Percentiles rank a stretch among this genome's conserved stretches.
These are phyloP conservation scores for Pythium apleroticum DNA, from an alignment of 352 stramenopile genomes.

Conservation along the genomic window DNA sequence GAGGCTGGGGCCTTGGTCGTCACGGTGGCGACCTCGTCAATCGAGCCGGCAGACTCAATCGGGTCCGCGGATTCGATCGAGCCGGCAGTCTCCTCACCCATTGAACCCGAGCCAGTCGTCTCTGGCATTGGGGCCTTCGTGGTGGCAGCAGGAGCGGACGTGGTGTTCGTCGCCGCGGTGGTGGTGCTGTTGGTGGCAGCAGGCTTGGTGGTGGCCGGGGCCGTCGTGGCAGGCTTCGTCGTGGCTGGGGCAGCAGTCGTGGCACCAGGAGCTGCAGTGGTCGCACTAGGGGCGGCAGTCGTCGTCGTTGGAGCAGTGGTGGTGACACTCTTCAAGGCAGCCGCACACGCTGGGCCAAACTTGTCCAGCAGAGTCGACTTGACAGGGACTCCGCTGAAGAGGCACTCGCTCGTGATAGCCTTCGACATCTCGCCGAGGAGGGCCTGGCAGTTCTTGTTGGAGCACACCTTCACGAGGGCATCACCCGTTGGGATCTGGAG, in stretches of 20 bases:
- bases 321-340: neutral
- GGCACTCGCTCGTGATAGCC: conserved; percentile 13
- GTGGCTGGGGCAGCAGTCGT: neutral
- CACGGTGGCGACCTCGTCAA: neutral
- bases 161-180: neutral
- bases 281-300: conserved; percentile 6
- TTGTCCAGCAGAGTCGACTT: conserved; percentile 11
- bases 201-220: too few relatives aligned
- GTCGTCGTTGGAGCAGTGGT: conserved; percentile 1
- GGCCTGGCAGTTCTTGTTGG: conserved; percentile 21
- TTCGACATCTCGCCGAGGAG: conserved; percentile 19
- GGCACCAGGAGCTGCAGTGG: neutral
- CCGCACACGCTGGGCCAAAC: conserved; percentile 1
- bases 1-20: neutral
- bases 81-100: neutral
- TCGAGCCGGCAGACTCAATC: neutral
- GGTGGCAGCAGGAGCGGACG: neutral
- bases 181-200: too few relatives aligned
- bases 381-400: conserved; percentile 3
- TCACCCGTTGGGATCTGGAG: conserved; percentile 12
- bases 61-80: neutral
- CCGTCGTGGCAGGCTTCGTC: neutral
- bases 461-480: conserved; percentile 22
- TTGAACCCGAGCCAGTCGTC: neutral
- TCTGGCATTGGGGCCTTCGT: neutral